Base-by-base conservation (phyloP, 805 yeast genomes). In the Brettanomyces sp. region DNA sequence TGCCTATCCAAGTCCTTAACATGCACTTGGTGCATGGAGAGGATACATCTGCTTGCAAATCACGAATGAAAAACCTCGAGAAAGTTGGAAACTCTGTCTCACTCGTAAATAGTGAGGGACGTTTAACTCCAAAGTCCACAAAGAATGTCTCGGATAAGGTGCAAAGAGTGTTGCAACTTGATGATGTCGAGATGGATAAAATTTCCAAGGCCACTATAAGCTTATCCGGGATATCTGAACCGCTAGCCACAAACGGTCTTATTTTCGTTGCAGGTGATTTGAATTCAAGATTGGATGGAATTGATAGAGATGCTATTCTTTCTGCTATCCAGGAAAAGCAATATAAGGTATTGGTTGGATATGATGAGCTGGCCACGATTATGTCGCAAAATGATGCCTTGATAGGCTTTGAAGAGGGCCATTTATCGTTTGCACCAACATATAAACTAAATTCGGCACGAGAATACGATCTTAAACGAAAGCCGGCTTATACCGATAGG, bases 401-500 rank as follows among this genome's bases (percentile, higher is more conserved):
- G 11, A 47, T 57, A 12, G 74, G 73, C 3, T 78, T 76, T 50
- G 55, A 60, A 24, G 85, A 79, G 54, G 70, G 72, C 2, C 52
- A 54, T 1, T 69, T 80, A 21, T 43, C 50, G 1, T 79, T 79
- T 55, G 60, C 70, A 2, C 85, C 85, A 1, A 77, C 83, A 2
- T 79, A 74, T 55, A 79, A 77, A 53, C 62, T 71, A 18, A 37
- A 41, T 6, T n/a, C 36, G 4, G 12, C 36, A 5, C 21, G 37
- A 14, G 30, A 43, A 3, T 59, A 58, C 39, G 68, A 67, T 43
- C 39, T 53, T 4, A 59, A 55, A 18, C 62, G 84, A 42, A 58
- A 64, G 5, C 84, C 85, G 0, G 74, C 82, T 1, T 79, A 79
- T 55, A 78, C 84, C 0, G 85, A 79, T 49, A 65, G 85, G 32